Conservation (phyloP, 2,329 filamentous ascomycete species). For the Trichoderma koningii region DNA sequence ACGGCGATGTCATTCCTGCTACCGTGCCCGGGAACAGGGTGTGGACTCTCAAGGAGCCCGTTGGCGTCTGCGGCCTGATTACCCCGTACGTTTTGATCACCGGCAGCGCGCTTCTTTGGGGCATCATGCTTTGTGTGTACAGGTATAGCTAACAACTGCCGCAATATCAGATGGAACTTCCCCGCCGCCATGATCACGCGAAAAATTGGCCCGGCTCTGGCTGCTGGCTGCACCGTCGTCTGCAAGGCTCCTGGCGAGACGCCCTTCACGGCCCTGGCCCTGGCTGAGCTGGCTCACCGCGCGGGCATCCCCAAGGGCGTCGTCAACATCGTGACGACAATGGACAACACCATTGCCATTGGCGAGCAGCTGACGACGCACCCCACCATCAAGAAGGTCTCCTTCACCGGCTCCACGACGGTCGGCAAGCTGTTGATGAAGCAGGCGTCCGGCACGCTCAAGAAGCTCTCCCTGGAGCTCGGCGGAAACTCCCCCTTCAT, state of each 20-base stretch:
- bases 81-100: conserved; percentile 66
- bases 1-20: conserved; percentile 74
- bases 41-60: conserved; percentile 27
- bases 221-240: conserved; percentile 94
- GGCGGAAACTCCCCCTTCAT: conserved; percentile 96
- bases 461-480: conserved; percentile 83
- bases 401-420: conserved; percentile 81
- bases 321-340: conserved; percentile 81
- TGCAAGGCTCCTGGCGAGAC: conserved; percentile 91
- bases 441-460: conserved; percentile 81
- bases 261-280: conserved; percentile 83
- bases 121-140: background rate
- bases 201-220: conserved; percentile 73
- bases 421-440: conserved; percentile 81
- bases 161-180: conserved; percentile 82
- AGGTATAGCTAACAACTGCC: conserved; percentile 37
- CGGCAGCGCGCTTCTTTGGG: too few species aligned
- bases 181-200: conserved; percentile 74
- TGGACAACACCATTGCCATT: conserved; percentile 74
- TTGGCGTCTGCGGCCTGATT: conserved; percentile 51
- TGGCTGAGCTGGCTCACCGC: conserved; percentile 82
- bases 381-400: conserved; percentile 84
- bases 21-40: conserved; percentile 56
- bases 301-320: conserved; percentile 90
- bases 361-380: conserved; percentile 73